phyloP scores from a whole-genome alignment of 257 asterid genomes.

The Hygrophila difformis region DNA sequence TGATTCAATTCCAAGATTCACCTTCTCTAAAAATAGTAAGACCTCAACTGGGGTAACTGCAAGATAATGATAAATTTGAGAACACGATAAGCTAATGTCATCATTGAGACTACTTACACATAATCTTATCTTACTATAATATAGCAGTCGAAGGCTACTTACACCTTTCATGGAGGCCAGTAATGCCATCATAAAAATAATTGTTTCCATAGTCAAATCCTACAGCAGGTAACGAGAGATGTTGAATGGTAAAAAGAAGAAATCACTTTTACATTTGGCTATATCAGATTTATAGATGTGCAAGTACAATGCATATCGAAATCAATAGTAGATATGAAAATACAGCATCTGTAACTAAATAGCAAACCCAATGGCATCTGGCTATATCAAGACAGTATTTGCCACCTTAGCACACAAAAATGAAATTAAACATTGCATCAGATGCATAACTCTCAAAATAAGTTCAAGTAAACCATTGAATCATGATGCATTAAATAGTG shows the following conservation, averaged over 20 bases:
- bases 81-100: background rate
- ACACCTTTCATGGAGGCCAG: background rate
- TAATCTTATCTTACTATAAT: background rate
- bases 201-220: background rate
- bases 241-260: conserved; percentile 4
- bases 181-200: background rate
- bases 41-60: background rate
- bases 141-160: background rate
- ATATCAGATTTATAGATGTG: too few species aligned
- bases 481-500: background rate
- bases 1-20: background rate
- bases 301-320: background rate
- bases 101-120: too few species aligned
- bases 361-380: too few species aligned
- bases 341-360: too few species aligned
- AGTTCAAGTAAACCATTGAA: background rate
- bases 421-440: background rate
- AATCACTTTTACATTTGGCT: background rate
- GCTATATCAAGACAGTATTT: too few species aligned
- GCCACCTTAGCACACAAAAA: background rate
- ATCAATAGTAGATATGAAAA: too few species aligned
- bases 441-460: background rate
- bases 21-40: background rate
- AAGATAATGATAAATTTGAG: background rate
- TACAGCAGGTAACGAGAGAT: background rate